Base-by-base conservation (phyloP, 257 asterid genomes). In the Handroanthus guayacan region DNA sequence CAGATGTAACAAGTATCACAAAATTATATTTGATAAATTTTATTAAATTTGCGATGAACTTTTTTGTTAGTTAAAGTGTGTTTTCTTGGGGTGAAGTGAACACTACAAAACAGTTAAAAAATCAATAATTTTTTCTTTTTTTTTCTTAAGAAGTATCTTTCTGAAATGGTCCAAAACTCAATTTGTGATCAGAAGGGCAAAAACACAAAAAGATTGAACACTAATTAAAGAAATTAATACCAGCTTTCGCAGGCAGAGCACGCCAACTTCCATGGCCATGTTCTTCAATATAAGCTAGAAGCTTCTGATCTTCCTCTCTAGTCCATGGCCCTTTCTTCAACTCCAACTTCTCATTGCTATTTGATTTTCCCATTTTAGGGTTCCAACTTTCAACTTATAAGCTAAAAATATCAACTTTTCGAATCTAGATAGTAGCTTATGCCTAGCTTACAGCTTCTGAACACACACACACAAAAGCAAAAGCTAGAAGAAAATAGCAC, bases 291-390 rank as follows among this genome's bases (percentile, higher is more conserved):
- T 80, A 80, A 71, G 87, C 83, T 0, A 88, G 72, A 25, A 88
- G 88, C 79, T 82, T 85, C 55, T 85, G 88, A 41, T 88, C 90
- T 74, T 88, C 92, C 6, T 88, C 92, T 20, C 88, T 50, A 47
- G 92, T 86, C 92, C 92, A 88, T 12, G 92, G 92, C 25, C 92
- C 92, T 69, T 85, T 88, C 86, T 88, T 88, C 78, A 88, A 50
- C 84, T 78, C 90, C 57, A 58, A 25, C 67, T 85, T 85, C 62
- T 81, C 89, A 5, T 72, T 61, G 6, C 83, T 52, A 41, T 62
- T 75, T 39, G 80, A 55, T 62, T 67, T 71, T 56, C 72, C 87
- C 91, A 87, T 87, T 71, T 51, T 60, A 36, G 44, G 45, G 69
- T 52, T 75, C 12, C 17, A 18, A 20, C 9, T 37, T 12, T 9